Evolutionary conservation across 176 grass and related monocot genomes (phyloP).

Genomic region (Bolboschoenus planiculmis): DNA sequence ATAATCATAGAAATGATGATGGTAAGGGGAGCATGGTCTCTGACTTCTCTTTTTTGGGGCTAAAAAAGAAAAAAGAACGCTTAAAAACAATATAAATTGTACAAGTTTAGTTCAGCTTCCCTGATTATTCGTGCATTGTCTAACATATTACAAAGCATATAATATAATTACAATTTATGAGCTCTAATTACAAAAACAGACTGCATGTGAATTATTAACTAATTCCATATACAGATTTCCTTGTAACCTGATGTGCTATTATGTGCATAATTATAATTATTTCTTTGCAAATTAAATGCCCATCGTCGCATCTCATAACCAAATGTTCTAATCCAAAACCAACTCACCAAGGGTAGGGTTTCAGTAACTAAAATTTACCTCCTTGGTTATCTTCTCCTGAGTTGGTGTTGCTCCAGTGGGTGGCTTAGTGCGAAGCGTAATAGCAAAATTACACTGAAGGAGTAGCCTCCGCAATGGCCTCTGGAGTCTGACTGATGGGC

Average conservation of each 20-base stretch:
- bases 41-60: neutral
- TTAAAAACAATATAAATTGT: neutral
- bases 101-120: neutral
- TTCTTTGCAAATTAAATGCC: neutral
- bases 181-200: constrained; percentile 4
- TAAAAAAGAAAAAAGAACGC: neutral
- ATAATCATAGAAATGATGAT: neutral
- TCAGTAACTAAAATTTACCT: neutral
- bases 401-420: neutral
- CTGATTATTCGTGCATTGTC: neutral
- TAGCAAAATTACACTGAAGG: constrained; percentile 17
- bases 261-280: neutral
- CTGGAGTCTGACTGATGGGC: constrained; percentile 29
- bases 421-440: neutral
- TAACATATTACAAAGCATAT: neutral
- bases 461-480: constrained; percentile 34
- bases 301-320: neutral
- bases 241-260: neutral
- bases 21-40: neutral
- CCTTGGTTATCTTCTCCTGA: neutral
- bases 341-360: neutral
- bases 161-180: neutral
- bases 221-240: neutral
- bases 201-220: neutral
- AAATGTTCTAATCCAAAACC: neutral